Conservation (phyloP, 176 grass and related monocot genomes). For the Themeda triandra region DNA sequence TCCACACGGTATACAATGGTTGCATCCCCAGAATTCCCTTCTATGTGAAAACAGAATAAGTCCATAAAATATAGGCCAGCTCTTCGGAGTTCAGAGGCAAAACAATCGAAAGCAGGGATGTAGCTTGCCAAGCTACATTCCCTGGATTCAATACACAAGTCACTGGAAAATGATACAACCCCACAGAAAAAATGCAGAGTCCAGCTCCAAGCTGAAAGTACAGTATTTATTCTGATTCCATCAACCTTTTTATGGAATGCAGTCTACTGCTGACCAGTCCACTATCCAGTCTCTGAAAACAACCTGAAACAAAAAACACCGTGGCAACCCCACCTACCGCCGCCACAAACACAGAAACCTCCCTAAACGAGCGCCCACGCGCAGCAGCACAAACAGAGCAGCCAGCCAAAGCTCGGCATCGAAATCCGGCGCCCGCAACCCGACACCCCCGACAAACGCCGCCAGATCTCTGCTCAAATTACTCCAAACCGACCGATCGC, state of each 20-base stretch:
- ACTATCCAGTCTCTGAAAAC: neutral
- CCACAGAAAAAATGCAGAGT: neutral
- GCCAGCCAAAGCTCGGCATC: neutral
- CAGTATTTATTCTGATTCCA: neutral
- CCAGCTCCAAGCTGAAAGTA: neutral
- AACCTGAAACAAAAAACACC: neutral
- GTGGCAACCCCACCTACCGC: neutral
- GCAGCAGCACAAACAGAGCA: neutral
- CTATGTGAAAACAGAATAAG: neutral
- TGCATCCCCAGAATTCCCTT: neutral
- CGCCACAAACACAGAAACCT: neutral
- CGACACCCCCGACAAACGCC: neutral
- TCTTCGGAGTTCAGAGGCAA: neutral
- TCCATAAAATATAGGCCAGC: neutral
- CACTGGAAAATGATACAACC: neutral
- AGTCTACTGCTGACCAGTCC: neutral
- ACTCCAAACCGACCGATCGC: neutral
- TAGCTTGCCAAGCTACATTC: neutral
- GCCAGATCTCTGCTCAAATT: conserved; percentile 11
- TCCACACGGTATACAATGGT: neutral
- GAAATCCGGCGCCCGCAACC: neutral
- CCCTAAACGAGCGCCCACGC: neutral
- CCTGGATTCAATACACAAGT: neutral
- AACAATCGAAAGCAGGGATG: neutral
- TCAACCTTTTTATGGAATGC: neutral